Percentiles rank a stretch among this genome's conserved stretches.
phyloP scores from a whole-genome alignment of 2,329 filamentous ascomycete species.

The Alternaria infectoria region DNA sequence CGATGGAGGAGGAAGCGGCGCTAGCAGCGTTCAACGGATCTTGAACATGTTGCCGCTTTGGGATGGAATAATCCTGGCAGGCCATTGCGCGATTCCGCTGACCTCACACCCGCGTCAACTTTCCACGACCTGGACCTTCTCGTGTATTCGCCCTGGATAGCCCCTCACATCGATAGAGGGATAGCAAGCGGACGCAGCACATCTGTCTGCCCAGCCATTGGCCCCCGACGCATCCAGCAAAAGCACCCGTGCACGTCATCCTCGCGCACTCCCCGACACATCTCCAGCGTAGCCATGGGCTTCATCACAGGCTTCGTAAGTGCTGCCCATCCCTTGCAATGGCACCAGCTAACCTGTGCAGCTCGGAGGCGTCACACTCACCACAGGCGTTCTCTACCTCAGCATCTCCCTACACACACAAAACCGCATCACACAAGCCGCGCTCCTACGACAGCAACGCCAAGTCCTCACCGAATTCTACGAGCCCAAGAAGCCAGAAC shows the following conservation, averaged over 20 bases:
- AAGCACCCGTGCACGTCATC: not conserved
- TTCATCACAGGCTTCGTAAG: constrained; percentile 60
- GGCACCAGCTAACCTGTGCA: constrained; percentile 23
- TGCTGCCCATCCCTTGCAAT: not conserved
- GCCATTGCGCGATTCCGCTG: constrained; percentile 11
- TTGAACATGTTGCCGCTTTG: constrained; percentile 5
- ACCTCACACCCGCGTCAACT: constrained; percentile 11
- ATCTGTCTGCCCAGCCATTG: constrained; percentile 10
- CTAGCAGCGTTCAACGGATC: constrained; percentile 2
- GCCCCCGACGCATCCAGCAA: not conserved
- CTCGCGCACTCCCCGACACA: not conserved
- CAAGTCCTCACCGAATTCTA: constrained; percentile 52
- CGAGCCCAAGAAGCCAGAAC: constrained; percentile 50
- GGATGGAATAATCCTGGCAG: constrained; percentile 2
- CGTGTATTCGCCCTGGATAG: not conserved
- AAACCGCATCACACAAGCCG: constrained; percentile 54
- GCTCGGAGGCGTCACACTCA: constrained; percentile 60
- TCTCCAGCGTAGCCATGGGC: constrained; percentile 49
- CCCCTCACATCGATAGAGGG: not conserved
- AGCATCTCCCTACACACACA: constrained; percentile 53
- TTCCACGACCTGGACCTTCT: not conserved
- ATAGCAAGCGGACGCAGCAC: not conserved
- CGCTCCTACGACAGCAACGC: constrained; percentile 55
- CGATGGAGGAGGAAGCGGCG: not conserved
- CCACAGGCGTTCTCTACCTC: constrained; percentile 52